A percentile compares a stretch with the other conserved stretches of the same genome.
phyloP scores from a whole-genome alignment of 148 eudicot genomes.

The Spergularia bocconei region DNA sequence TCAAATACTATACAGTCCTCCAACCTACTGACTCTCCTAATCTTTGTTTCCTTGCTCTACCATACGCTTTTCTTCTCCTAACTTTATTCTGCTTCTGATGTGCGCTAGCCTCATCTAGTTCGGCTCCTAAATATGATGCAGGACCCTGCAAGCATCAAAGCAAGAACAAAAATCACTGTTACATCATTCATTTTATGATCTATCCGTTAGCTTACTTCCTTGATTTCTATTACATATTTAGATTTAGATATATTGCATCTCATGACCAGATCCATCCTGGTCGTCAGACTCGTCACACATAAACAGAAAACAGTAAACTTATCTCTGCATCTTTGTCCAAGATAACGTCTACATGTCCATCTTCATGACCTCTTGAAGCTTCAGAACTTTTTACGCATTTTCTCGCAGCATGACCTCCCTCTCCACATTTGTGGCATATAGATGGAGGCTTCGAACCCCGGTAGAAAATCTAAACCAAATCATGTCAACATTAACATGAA shows the following conservation, averaged over 20 bases:
- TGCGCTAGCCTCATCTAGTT: background rate
- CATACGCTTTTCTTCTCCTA: constrained; percentile 19
- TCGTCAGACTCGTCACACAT: background rate
- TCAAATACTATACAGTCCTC: constrained; percentile 17
- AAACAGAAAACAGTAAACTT: background rate
- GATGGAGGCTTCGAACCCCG: constrained; percentile 24
- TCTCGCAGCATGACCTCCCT: constrained; percentile 31
- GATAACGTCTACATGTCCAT: constrained; percentile 12
- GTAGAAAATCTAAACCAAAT: background rate
- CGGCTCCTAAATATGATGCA: constrained; percentile 8
- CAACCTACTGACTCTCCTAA: background rate
- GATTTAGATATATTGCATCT: background rate
- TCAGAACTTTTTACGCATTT: constrained; percentile 16
- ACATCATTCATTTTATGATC: background rate
- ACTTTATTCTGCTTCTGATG: background rate
- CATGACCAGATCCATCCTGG: background rate
- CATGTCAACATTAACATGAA: too few species aligned
- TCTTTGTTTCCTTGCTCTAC: constrained; percentile 21
- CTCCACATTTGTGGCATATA: constrained; percentile 37
- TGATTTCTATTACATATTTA: background rate
- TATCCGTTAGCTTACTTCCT: background rate
- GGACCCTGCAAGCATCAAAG: constrained; percentile 21
- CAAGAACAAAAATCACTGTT: background rate
- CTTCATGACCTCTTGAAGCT: constrained; percentile 4
- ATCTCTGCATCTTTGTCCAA: background rate